Evolutionary conservation across 1,139 yeast species (phyloP), one percentile per base, ranked within the genome.

Genomic region (Dujonia santamariae): DNA sequence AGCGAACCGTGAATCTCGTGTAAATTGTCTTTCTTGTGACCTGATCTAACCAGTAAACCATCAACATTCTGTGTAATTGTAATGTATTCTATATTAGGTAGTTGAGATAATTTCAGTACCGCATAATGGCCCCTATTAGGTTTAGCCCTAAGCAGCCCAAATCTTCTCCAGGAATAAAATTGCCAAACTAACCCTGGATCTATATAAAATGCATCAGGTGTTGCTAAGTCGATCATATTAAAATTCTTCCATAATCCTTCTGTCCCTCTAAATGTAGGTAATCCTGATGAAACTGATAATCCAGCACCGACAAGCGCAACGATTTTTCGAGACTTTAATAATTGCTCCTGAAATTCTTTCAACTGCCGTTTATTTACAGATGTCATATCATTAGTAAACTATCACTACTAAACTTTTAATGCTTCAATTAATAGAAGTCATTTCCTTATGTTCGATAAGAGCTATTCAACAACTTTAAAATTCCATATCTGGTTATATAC

Each of bases 101-200:
- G 17, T 22, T 46, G 27, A 54, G 50, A 3, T 32, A 85, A 60
- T 50, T 68, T 69, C 0, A 90, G 81, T 35, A 87, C 57, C 3
- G 90, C 84, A 33, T 51, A 51, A 51, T 87, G 96, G 0, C 92
- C 96, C 13, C 52, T 55, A 47, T 86, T 86, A 1, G 96, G 96
- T 30, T 54, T 56, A 1, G 92, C 88, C 31, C 59, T 56, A 35
- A 85, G 59, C 0, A 95, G 90, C 29, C 65, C 65, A 36, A 64
- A 69, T 34, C 96, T 56, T 40, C 95, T 62, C 59, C 79, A 76
- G 6, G 88, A 71, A 54, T 87, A 86, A 48, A 84, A 87, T 50
- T 85, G 92, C 96, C 96, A 87, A 3, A 87, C 96, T 17, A 86
- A 64, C 0, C 86, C 85, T 0, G 96, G 96, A 51, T 86, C 90